Conservation (phyloP, 805 yeast species). For the Zygoascus flipseniorum region DNA sequence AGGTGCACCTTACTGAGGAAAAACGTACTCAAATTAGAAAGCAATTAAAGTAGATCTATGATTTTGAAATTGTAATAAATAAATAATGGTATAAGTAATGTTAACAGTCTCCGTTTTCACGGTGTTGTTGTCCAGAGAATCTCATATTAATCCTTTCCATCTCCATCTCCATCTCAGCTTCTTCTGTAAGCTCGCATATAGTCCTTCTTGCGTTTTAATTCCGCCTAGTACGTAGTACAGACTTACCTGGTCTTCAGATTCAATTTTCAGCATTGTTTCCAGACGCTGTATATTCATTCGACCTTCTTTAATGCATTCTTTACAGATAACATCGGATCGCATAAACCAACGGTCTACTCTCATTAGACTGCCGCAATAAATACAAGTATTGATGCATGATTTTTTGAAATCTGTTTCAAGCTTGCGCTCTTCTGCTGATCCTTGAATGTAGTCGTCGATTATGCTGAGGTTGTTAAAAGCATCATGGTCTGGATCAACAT, state of each 20-base stretch:
- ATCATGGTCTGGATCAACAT: background rate
- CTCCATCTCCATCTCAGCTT: conserved; percentile 48
- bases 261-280: background rate
- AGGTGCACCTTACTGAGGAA: no score
- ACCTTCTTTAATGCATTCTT: background rate
- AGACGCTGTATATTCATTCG: background rate
- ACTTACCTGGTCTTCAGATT: background rate
- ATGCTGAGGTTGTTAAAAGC: background rate
- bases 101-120: no score
- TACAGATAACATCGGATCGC: background rate
- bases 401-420: background rate
- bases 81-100: background rate
- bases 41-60: background rate
- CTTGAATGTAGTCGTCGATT: conserved; percentile 1
- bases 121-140: background rate
- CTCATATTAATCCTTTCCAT: conserved; percentile 37
- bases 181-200: conserved; percentile 14
- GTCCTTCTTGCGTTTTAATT: background rate
- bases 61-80: background rate
- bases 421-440: background rate
- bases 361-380: background rate
- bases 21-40: background rate
- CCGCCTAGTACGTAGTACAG: background rate
- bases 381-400: background rate
- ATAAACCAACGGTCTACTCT: background rate